Conservation (phyloP, 495 filamentous ascomycete genomes). For the Trichocladium uniseriatum region DNA sequence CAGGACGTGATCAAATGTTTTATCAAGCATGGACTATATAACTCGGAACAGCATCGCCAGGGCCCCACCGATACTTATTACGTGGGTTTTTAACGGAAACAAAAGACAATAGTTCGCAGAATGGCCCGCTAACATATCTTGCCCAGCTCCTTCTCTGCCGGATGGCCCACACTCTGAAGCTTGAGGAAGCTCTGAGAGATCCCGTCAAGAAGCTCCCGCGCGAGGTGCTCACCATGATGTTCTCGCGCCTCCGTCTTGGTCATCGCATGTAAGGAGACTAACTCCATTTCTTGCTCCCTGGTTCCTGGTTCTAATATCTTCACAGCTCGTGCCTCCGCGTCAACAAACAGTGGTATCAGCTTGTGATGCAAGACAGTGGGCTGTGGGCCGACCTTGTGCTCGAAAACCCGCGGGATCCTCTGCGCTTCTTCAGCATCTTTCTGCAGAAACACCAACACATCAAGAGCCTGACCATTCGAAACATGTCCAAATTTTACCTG, state of each 20-base stretch:
- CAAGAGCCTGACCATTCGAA: constrained; percentile 9
- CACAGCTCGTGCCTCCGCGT: constrained; percentile 15
- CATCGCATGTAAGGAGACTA: constrained; percentile 10
- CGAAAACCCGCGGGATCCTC: constrained; percentile 9
- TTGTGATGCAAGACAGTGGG: constrained; percentile 6
- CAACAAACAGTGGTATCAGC: constrained; percentile 16
- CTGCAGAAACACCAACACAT: constrained; percentile 10
- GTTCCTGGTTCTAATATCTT: not conserved
- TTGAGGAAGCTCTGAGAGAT: constrained; percentile 12
- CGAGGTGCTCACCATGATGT: constrained; percentile 17
- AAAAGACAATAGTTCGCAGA: no score
- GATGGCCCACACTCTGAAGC: constrained; percentile 15
- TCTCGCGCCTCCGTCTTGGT: constrained; percentile 11
- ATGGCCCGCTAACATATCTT: not conserved
- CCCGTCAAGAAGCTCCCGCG: constrained; percentile 17
- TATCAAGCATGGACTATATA: constrained; percentile 13
- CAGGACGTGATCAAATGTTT: constrained; percentile 8
- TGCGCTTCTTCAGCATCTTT: constrained; percentile 9
- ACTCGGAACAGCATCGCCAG: constrained; percentile 4
- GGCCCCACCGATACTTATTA: constrained; percentile 7
- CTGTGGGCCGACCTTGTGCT: constrained; percentile 17
- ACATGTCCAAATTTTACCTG: constrained; percentile 9
- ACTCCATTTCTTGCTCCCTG: not conserved
- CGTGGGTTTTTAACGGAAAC: constrained; percentile 2
- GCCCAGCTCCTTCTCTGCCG: constrained; percentile 13